Base-by-base conservation (phyloP, 1,139 yeast genomes). In the Candida mesenterica region DNA sequence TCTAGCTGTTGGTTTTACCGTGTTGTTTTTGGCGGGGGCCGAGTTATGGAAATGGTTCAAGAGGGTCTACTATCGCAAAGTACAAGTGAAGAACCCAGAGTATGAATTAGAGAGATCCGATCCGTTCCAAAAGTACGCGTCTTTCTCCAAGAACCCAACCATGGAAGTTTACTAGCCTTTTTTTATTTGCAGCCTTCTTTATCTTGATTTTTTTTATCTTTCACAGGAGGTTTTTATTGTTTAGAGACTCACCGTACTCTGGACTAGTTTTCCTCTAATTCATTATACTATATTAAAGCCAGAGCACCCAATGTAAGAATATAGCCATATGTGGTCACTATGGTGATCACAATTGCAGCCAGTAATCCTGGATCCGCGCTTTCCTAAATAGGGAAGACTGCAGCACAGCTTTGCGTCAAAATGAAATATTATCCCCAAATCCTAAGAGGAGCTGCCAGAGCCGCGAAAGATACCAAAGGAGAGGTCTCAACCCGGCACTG, bases 1-100 rank as follows among this genome's bases (percentile, higher is more conserved):
- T 2, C 62, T 86, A 43, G 78, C 90, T 1, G 52, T 85, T 52
- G 90, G 78, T 0, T 81, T 79, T 40, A 66, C 87, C 3, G 31
- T 76, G 23, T 71, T 76, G 32, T 86, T 82, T 56, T 63, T 84
- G 47, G 40, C 62, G 6, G 80, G 82, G 4, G 75, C 79, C 36
- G 95, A 87, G 56, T 47, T 65, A 6, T 84, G 82, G 77, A 86
- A 86, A 56, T 79, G 71, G 62, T 52, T 57, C 47, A 86, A 86
- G 65, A 72, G 95, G 55, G 44, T 72, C 7, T 77, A 75, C 53
- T 68, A 57, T 48, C 70, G 79, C 46, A 60, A 58, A 53, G 51
- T 49, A 36, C 41, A 44, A 18, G 44, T 33, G 4, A 48, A 43
- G 39, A 75, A 78, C 50, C 84, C 87, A 12, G 86, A 79, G 52